Evolutionary conservation across 2,329 filamentous ascomycete species (phyloP).

Genomic region (Capronia americana): DNA sequence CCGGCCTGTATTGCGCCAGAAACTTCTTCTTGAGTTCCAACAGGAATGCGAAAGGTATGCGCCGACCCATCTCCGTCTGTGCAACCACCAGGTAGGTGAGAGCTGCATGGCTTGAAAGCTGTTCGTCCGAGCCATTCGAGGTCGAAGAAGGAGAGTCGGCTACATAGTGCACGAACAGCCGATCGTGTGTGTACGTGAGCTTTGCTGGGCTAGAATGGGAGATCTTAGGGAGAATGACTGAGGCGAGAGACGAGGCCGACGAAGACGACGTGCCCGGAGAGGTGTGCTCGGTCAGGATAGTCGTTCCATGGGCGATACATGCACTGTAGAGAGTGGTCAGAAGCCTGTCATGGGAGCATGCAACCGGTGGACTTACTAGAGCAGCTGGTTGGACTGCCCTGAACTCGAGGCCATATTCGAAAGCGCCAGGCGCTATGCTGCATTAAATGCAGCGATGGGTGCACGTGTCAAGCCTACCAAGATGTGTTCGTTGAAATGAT

Average conservation of each 20-base stretch:
- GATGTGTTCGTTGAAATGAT: neutral
- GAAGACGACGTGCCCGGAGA: constrained; percentile 81
- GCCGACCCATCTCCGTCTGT: constrained; percentile 78
- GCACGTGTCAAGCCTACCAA: neutral
- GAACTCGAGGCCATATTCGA: constrained; percentile 73
- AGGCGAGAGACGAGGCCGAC: constrained; percentile 86
- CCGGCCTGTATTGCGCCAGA: constrained; percentile 70
- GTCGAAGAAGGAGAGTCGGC: constrained; percentile 77
- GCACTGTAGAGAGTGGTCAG: constrained; percentile 61
- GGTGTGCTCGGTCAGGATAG: constrained; percentile 92
- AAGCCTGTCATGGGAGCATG: neutral
- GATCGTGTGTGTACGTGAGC: constrained; percentile 90
- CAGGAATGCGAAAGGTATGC: constrained; percentile 91
- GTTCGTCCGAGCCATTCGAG: constrained; percentile 44
- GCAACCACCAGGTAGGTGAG: constrained; percentile 93
- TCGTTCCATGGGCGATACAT: constrained; percentile 92
- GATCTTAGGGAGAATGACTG: constrained; percentile 95
- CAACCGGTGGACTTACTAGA: constrained; percentile 65
- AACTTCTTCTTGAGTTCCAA: constrained; percentile 91
- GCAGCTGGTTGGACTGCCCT: constrained; percentile 68
- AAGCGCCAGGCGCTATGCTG: neutral
- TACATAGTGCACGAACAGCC: constrained; percentile 95
- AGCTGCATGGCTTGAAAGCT: constrained; percentile 61
- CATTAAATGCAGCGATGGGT: neutral
- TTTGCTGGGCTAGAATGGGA: constrained; percentile 79